A percentile compares a stretch with the other conserved stretches of the same genome.
These are phyloP conservation scores for Cyclotella choctawhatcheeana DNA, from an alignment of 108 stramenopile genomes.

Conservation along the genomic window DNA sequence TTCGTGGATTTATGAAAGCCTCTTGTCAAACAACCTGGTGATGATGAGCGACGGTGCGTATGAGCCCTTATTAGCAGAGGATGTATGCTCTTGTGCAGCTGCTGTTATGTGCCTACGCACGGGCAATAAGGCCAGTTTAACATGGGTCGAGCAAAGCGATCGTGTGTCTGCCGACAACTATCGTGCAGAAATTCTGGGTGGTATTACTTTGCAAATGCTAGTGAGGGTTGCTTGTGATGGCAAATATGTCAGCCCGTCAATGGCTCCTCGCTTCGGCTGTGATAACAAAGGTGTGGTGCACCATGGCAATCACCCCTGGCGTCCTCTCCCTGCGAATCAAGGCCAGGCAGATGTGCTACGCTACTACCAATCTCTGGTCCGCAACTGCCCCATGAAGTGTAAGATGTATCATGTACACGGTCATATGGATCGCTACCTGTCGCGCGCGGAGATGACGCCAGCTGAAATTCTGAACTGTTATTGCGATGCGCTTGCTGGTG, in stretches of 20 bases:
- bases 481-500: neutral
- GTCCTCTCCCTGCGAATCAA: neutral
- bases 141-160: conserved; percentile 5
- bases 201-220: neutral
- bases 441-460: neutral
- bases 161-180: neutral
- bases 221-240: neutral
- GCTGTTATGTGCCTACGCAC: neutral
- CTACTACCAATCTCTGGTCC: neutral
- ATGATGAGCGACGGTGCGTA: conserved; percentile 2
- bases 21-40: neutral
- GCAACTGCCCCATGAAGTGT: neutral
- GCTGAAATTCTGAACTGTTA: neutral
- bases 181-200: neutral
- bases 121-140: neutral
- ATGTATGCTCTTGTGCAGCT: neutral
- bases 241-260: neutral
- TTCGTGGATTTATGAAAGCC: conserved; percentile 4
- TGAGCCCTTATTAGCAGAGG: neutral
- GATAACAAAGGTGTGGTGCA: conserved; percentile 8
- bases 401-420: conserved; percentile 1
- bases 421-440: neutral
- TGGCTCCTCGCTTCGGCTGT: neutral
- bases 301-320: neutral
- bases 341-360: neutral